phyloP scores from a whole-genome alignment of 2,329 filamentous ascomycete species.

The Fusarium sp. region DNA sequence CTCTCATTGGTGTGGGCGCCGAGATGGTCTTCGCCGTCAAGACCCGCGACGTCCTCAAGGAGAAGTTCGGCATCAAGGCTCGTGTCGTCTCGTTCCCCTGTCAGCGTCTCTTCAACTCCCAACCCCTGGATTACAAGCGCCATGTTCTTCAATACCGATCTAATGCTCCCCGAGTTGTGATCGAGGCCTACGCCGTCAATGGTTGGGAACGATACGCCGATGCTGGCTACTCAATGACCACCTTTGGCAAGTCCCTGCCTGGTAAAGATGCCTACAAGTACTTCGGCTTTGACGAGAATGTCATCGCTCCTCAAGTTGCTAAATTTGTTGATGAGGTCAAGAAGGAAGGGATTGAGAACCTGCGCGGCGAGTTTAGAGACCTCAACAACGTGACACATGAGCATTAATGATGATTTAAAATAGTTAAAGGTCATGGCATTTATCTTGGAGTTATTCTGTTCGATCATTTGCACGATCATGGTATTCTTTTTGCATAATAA shows the following conservation, averaged over 20 bases:
- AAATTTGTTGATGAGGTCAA: constrained; percentile 47
- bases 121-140: constrained; percentile 58
- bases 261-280: constrained; percentile 65
- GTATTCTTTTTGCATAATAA: constrained; percentile 14
- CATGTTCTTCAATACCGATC: constrained; percentile 56
- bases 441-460: constrained; percentile 20
- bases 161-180: constrained; percentile 63
- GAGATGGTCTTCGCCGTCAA: constrained; percentile 51
- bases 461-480: constrained; percentile 9
- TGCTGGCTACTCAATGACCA: constrained; percentile 63
- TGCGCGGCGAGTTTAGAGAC: constrained; percentile 49
- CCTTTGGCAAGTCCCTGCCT: constrained; percentile 67
- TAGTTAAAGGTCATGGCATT: background rate
- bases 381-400: constrained; percentile 42
- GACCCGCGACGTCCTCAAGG: constrained; percentile 52
- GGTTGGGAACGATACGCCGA: constrained; percentile 72
- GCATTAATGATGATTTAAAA: constrained; percentile 24
- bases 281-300: constrained; percentile 64
- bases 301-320: constrained; percentile 53
- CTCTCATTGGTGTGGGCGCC: constrained; percentile 54
- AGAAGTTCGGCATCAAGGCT: constrained; percentile 50
- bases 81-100: constrained; percentile 59
- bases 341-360: constrained; percentile 45
- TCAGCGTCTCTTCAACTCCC: constrained; percentile 56
- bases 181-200: constrained; percentile 68